Base-by-base conservation (phyloP, 441 rosid species). In the Populus hybrid region DNA sequence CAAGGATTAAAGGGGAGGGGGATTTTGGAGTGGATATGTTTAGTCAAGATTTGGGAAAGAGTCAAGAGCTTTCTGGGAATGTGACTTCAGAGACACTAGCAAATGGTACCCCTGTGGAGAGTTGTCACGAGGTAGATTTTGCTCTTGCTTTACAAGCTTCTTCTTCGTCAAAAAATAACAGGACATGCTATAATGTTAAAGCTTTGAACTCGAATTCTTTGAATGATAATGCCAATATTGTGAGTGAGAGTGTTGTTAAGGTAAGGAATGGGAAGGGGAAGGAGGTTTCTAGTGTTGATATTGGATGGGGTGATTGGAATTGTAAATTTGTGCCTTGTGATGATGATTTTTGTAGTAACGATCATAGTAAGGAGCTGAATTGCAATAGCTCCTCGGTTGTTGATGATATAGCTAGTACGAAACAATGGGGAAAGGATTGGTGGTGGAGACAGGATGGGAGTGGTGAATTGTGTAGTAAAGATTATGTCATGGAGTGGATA, bases 401-500 rank as follows among this genome's bases (percentile, higher is more conserved):
- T 73, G 90, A 87, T 78, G 83, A 87, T 70, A 82, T 84, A 26
- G 80, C 81, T 1, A 82, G 85, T 21, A 73, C 84, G 0, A 91
- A 92, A 69, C 97, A 94, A 78, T 94, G 99, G 99, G 98, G 99
- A 4, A 90, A 94, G 79, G 98, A 96, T 81, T 96, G 99, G 99
- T 96, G 99, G 99, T 96, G 99, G 98, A 92, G 91, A 82, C 99
- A 96, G 83, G 98, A 94, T 68, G 97, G 95, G 42, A 94, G 93
- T 82, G 97, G 93, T 59, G 99, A 96, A 76, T 79, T 94, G 79
- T 92, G 95, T 74, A 93, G 97, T 72, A 96, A 94, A 78, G 99
- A 96, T 86, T 94, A 96, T 71, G 97, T 96, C 6, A 90, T 82
- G 92, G 99, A 96, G 83, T 96, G 99, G 99, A 94, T 96, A 64